A percentile compares a stretch with the other conserved stretches of the same genome.
Conservation (phyloP, 768 basidiomycete species). For the Glaciozyma martinii region DNA sequence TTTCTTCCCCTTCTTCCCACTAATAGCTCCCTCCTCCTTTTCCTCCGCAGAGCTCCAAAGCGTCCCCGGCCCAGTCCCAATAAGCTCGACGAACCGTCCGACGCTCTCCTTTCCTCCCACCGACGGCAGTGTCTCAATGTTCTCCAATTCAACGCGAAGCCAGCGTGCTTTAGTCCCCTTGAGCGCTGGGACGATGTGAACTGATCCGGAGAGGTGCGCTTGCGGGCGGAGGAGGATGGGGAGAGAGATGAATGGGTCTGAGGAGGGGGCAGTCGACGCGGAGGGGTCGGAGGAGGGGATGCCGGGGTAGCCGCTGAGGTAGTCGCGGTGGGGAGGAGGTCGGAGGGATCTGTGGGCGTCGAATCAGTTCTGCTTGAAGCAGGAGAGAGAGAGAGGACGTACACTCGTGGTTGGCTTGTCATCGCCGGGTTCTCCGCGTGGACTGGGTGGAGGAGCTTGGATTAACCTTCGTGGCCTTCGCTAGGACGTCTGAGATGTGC, state of each 20-base stretch:
- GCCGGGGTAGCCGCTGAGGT: constrained; percentile 64
- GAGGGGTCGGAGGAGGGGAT: constrained; percentile 49
- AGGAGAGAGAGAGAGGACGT: too few relatives aligned
- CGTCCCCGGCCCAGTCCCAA: constrained; percentile 74
- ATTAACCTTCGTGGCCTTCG: too few relatives aligned
- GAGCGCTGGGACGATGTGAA: constrained; percentile 69
- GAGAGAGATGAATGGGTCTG: constrained; percentile 24
- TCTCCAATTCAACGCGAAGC: constrained; percentile 80
- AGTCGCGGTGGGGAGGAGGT: constrained; percentile 15
- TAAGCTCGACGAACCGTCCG: constrained; percentile 60
- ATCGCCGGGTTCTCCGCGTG: too few relatives aligned
- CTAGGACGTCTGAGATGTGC: too few relatives aligned
- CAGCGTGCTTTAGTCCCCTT: constrained; percentile 64
- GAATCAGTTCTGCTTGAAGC: too few relatives aligned
- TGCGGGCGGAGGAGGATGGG: constrained; percentile 16
- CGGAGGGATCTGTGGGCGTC: constrained; percentile 5
- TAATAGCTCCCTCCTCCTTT: constrained; percentile 42
- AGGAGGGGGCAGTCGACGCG: neutral
- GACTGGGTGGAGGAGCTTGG: too few relatives aligned
- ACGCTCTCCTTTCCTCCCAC: constrained; percentile 50
- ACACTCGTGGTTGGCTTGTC: too few relatives aligned
- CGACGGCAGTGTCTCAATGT: constrained; percentile 58
- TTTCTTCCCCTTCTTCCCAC: neutral
- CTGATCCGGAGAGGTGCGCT: constrained; percentile 41
- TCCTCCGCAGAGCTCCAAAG: constrained; percentile 71